Base-by-base conservation (phyloP, 768 basidiomycete genomes). In the Termitomyces sp. region DNA sequence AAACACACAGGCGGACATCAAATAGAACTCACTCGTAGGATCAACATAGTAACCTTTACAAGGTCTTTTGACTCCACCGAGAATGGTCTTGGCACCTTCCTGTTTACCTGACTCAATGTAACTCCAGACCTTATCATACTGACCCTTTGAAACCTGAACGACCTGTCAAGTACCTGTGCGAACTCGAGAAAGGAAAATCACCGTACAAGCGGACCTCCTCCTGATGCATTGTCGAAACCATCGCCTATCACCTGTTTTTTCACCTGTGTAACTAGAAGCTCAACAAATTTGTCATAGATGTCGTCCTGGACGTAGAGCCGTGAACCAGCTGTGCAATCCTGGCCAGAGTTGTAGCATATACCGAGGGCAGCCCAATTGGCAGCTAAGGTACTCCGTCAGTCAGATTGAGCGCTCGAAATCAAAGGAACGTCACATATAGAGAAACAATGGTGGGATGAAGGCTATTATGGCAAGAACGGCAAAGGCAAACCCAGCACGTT, bases 301-400 rank as follows among this genome's bases (percentile, higher is more conserved):
- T 80, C 79, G 52, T 94, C 88, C 67, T 98, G 94, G 21, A 93
- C 92, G 67, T 91, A 94, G 37, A 94, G 73, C 14, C 95, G 83
- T 34, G 93, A 95, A 40, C 95, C 93, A 23, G 94, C 94, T 3
- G 90, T 92, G 70, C 95, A 97, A 67, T 93, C 91, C 71, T 96
- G 91, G n/a, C 92, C 91, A 35, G 88, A 84, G 64, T 92, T 92
- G 72, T 90, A 94, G 63, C 87, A 85, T 55, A 94, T 88, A 21
- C 94, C 93, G 23, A 94, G 76, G 8, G 86, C 88, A 21, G 85
- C 83, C 93, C 94, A 96, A 62, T 80, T 84, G 28, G 91, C 89
- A 54, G 93, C 92, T 83, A 69, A 57, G 10, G 6, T 23, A 50
- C 11, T 17, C 23, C 5, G 11, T 35, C 40, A 43, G 40, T 53